Conservation (phyloP, 129 eudicot genomes). For the Tagetes patula region DNA sequence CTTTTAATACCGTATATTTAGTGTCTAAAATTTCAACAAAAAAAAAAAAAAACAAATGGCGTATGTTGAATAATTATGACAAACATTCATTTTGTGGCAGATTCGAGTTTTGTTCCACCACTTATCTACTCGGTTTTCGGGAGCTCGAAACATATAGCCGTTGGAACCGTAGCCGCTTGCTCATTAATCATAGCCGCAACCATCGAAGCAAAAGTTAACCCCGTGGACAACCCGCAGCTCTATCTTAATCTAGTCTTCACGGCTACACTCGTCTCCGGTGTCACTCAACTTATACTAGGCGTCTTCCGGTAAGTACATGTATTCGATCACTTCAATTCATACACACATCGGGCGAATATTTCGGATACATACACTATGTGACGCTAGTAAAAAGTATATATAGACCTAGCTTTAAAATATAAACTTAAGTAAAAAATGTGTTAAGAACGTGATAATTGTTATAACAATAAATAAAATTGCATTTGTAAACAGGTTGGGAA, state of each 20-base stretch:
- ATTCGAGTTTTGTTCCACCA: conserved; percentile 91
- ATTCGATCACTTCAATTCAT: neutral
- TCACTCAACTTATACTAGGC: conserved; percentile 66
- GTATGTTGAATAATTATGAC: no score
- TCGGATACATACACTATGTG: no score
- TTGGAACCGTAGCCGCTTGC: conserved; percentile 89
- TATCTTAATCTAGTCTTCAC: conserved; percentile 71
- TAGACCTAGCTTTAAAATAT: no score
- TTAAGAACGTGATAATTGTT: no score
- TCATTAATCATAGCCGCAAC: conserved; percentile 66
- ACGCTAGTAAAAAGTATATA: no score
- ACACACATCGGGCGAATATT: no score
- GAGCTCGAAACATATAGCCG: conserved; percentile 81
- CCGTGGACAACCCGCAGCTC: conserved; percentile 33
- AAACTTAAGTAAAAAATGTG: no score
- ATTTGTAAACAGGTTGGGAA: conserved; percentile 55
- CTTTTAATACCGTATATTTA: no score
- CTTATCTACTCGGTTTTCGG: conserved; percentile 72
- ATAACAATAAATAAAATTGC: no score
- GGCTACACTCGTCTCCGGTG: conserved; percentile 70
- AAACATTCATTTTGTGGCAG: conserved; percentile 28
- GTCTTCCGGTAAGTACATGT: conserved; percentile 55
- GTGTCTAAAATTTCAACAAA: neutral
- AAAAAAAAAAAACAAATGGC: no score
- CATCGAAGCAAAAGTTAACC: conserved; percentile 49